Evolutionary conservation across 2,329 filamentous ascomycete genomes (phyloP).

Genomic region (Tolypocladium ophioglossoides): DNA sequence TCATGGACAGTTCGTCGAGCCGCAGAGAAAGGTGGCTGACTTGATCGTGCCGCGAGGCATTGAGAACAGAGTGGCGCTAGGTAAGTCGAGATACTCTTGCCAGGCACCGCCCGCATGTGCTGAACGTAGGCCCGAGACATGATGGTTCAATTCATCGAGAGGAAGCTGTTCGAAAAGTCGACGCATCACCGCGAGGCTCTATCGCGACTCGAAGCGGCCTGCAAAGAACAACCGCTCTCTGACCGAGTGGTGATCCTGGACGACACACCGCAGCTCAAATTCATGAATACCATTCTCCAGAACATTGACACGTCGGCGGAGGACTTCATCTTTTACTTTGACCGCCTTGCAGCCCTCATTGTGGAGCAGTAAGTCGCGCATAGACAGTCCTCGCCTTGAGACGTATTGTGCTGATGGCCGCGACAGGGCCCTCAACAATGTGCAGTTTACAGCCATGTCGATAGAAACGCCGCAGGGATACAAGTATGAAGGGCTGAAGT

Average conservation of each 20-base stretch:
- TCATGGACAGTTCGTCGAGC: slow-evolving; percentile 60
- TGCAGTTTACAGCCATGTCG: slow-evolving; percentile 52
- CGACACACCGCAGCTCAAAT: slow-evolving; percentile 69
- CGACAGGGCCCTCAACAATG: slow-evolving; percentile 62
- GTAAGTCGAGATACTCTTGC: slow-evolving; percentile 28
- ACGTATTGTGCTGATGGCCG: slow-evolving; percentile 6
- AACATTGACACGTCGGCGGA: slow-evolving; percentile 68
- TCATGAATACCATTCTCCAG: slow-evolving; percentile 86
- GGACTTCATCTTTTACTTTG: slow-evolving; percentile 97
- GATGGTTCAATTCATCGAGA: slow-evolving; percentile 88
- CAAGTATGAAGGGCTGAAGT: slow-evolving; percentile 59
- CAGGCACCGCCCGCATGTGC: background rate
- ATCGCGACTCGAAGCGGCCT: slow-evolving; percentile 61
- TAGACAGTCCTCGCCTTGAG: background rate
- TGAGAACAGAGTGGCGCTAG: slow-evolving; percentile 86
- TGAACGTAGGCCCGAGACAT: slow-evolving; percentile 46
- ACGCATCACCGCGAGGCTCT: slow-evolving; percentile 71
- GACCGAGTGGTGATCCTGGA: slow-evolving; percentile 63
- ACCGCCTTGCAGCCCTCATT: slow-evolving; percentile 73
- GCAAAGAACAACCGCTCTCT: slow-evolving; percentile 62
- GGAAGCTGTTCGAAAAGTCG: slow-evolving; percentile 79
- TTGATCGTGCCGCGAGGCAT: slow-evolving; percentile 92
- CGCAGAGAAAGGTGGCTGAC: slow-evolving; percentile 84
- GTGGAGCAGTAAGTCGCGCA: slow-evolving; percentile 56
- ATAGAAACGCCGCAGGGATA: slow-evolving; percentile 63